These are phyloP conservation scores for Talaromyces thailandensis DNA, from an alignment of 495 filamentous ascomycete genomes.

Conservation along the genomic window DNA sequence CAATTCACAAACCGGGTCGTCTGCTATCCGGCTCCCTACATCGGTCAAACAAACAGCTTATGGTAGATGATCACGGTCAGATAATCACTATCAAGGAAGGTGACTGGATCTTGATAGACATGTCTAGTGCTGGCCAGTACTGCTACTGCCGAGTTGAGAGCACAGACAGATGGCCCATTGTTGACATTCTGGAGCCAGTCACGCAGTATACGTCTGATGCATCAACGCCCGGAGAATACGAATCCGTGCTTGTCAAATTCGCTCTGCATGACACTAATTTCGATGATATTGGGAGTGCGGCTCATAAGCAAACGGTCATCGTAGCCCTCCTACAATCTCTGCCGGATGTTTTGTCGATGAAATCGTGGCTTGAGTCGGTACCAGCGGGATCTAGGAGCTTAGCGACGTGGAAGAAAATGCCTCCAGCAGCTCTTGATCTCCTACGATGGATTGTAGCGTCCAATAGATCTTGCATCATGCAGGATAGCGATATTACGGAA, in stretches of 20 bases:
- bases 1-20: neutral
- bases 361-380: conserved; percentile 41
- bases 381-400: conserved; percentile 31
- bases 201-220: neutral
- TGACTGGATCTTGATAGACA: conserved; percentile 45
- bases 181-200: conserved; percentile 15
- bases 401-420: conserved; percentile 54
- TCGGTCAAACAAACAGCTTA: conserved; percentile 29
- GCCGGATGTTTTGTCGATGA: conserved; percentile 58
- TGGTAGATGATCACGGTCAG: conserved; percentile 14
- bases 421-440: conserved; percentile 56
- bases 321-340: conserved; percentile 55
- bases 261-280: conserved; percentile 48
- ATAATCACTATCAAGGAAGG: conserved; percentile 31
- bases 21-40: conserved; percentile 16
- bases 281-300: conserved; percentile 33
- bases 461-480: conserved; percentile 78
- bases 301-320: conserved; percentile 45
- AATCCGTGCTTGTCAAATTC: conserved; percentile 13
- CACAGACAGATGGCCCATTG: neutral
- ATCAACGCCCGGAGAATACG: neutral
- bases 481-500: conserved; percentile 40
- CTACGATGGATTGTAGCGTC: conserved; percentile 89
- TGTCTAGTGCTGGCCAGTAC: conserved; percentile 6
- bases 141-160: conserved; percentile 18